phyloP scores from a whole-genome alignment of 2,329 filamentous ascomycete genomes.

The Monosporascus cannonballus region DNA sequence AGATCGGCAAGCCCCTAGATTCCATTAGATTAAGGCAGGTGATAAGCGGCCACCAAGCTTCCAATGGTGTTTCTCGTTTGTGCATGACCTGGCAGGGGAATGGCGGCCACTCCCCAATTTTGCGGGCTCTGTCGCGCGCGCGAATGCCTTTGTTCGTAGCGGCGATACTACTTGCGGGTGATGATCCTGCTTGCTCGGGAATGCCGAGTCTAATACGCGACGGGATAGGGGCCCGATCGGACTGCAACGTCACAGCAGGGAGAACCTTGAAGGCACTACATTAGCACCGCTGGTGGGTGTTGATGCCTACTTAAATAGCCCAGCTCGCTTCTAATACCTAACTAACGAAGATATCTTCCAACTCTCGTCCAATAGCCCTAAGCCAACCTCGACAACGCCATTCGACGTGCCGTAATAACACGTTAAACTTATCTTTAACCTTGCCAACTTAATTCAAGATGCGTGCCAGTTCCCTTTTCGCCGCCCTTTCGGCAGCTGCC shows the following conservation, averaged over 20 bases:
- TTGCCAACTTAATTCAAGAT: conserved; percentile 13
- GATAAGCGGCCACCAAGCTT: no score
- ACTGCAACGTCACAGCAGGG: no score
- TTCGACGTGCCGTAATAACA: background rate
- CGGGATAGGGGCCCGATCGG: no score
- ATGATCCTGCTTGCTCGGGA: no score
- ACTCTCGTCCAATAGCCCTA: background rate
- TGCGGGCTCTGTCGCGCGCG: background rate
- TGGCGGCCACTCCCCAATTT: background rate
- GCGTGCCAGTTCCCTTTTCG: conserved; percentile 18
- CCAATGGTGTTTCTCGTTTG: background rate
- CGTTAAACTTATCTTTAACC: background rate
- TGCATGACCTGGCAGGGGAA: background rate
- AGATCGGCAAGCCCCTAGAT: background rate
- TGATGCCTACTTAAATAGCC: no score
- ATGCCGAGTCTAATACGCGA: no score
- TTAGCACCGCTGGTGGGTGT: no score
- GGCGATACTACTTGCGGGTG: no score
- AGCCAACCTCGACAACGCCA: background rate
- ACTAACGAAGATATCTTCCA: background rate
- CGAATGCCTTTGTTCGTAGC: no score
- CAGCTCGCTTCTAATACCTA: no score
- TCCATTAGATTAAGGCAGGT: background rate
- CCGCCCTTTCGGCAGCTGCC: conserved; percentile 13
- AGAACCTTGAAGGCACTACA: no score